These are phyloP conservation scores for Aspergillus mulundensis DNA, from an alignment of 495 filamentous ascomycete genomes.

Conservation along the genomic window DNA sequence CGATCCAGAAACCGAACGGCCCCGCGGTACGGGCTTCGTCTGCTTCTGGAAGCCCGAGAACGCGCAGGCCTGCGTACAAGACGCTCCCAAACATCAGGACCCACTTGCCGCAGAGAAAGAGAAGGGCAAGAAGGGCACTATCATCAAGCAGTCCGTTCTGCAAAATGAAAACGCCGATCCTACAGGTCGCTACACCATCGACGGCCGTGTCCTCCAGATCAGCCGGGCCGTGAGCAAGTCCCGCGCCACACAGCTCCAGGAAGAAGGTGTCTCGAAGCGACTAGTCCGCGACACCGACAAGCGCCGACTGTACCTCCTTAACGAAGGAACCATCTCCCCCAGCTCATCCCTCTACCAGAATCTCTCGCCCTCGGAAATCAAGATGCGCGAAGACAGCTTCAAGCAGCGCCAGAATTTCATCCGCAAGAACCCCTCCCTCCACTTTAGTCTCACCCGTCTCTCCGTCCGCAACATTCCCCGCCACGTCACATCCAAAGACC, in stretches of 20 bases:
- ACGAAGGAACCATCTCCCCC: slow-evolving; percentile 74
- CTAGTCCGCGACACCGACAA: slow-evolving; percentile 79
- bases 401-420: slow-evolving; percentile 88
- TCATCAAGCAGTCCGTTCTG: slow-evolving; percentile 69
- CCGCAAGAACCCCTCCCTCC: slow-evolving; percentile 81
- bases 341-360: slow-evolving; percentile 69
- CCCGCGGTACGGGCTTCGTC: slow-evolving; percentile 90
- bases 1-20: slow-evolving; percentile 75
- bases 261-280: slow-evolving; percentile 59
- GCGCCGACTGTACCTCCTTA: slow-evolving; percentile 83
- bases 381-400: slow-evolving; percentile 80
- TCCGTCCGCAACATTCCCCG: slow-evolving; percentile 89
- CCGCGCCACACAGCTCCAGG: slow-evolving; percentile 69
- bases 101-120: slow-evolving; percentile 32
- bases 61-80: slow-evolving; percentile 64
- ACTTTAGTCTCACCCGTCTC: slow-evolving; percentile 88
- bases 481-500: slow-evolving; percentile 75
- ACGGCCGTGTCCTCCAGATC: slow-evolving; percentile 81
- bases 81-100: slow-evolving; percentile 58
- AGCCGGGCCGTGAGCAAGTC: slow-evolving; percentile 77
- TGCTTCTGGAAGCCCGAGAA: slow-evolving; percentile 81
- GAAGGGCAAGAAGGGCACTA: slow-evolving; percentile 35
- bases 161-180: slow-evolving; percentile 75
- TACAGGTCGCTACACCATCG: slow-evolving; percentile 78
- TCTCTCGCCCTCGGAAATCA: slow-evolving; percentile 74